Evolutionary conservation across 2,329 filamentous ascomycete genomes (phyloP), one percentile per base, ranked within the genome.

Genomic region (Cadophora gregata): DNA sequence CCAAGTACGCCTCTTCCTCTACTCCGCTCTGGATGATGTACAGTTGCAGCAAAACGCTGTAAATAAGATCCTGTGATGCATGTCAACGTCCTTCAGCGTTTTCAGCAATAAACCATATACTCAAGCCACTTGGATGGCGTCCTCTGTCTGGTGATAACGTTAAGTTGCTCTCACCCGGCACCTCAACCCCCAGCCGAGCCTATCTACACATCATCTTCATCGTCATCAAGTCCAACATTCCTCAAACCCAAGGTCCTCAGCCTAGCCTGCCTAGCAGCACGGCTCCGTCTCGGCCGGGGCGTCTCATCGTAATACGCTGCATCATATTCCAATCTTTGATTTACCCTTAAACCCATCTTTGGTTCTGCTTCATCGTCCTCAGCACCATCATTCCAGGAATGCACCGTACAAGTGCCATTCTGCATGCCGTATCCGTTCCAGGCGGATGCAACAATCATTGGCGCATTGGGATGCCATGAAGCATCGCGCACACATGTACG

Each of bases 401-500:
- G 89, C 29, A 90, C 80, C 1, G 87, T 89, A 70, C 87, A 90
- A 3, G 89, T 91, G 14, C 89, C 89, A 19, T 85, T 83, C 0
- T 83, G 82, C 72, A 86, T 85, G 27, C 87, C 88, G 81, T 86
- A 90, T 55, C 89, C 89, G 73, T 90, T 91, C 89, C 88, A 91
- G 4, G 85, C 86, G 10, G 89, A 90, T 59, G 89, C 89, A 86
- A 75, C 90, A 70, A 93, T 81, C 59, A 92, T 82, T 7, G 90
- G 89, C 1, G 87, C 88, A 72, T 83, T 85, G 4, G 90, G 90
- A 81, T 92, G 89, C 90, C 90, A 93, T 72, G 85, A 88, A 53
- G 87, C 89, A 81, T 93, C 90, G 67, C 90, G 81, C 33, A 92
- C 88, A 71, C 89, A 91, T 0, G 89, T 91, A 75, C 83, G 86